Percentiles rank a stretch among this genome's conserved stretches.
phyloP scores from a whole-genome alignment of 768 basidiomycete species.

The Lyophyllum decastes region DNA sequence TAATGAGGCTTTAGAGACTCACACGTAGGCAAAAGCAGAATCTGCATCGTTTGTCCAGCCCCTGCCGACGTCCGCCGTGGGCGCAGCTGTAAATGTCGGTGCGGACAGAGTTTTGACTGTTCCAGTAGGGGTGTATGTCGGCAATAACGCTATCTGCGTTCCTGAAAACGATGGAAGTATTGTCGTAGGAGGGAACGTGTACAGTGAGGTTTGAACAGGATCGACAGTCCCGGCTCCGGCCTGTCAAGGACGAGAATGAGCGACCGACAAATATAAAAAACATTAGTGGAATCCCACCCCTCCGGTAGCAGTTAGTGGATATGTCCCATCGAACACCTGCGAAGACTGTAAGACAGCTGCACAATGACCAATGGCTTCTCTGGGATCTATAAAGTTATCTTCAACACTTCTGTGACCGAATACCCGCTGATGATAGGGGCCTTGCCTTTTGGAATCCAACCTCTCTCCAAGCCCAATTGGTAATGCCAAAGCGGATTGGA shows the following conservation, averaged over 20 bases:
- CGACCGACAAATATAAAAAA: background rate
- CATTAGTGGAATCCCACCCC: slow-evolving; percentile 35
- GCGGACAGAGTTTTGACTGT: slow-evolving; percentile 58
- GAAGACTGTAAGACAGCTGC: slow-evolving; percentile 37
- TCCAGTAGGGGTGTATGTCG: slow-evolving; percentile 76
- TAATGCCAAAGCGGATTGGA: slow-evolving; percentile 87
- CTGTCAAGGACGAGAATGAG: slow-evolving; percentile 21
- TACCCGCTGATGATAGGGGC: background rate
- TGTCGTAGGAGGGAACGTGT: slow-evolving; percentile 67
- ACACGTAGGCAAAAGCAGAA: slow-evolving; percentile 56
- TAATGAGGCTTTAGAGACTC: slow-evolving; percentile 19
- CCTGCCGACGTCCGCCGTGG: slow-evolving; percentile 54
- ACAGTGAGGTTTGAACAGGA: slow-evolving; percentile 45
- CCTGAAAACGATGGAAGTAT: slow-evolving; percentile 54
- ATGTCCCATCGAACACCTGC: slow-evolving; percentile 51
- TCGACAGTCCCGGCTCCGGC: slow-evolving; percentile 63
- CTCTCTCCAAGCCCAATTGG: slow-evolving; percentile 78
- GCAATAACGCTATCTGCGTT: slow-evolving; percentile 54
- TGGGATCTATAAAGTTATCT: slow-evolving; percentile 34
- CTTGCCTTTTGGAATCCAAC: slow-evolving; percentile 83
- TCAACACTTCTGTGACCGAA: background rate
- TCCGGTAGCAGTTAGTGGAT: slow-evolving; percentile 71
- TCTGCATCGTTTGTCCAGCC: slow-evolving; percentile 82
- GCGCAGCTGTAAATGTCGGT: slow-evolving; percentile 63
- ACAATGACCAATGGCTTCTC: slow-evolving; percentile 48